Evolutionary conservation across 2,329 filamentous ascomycete genomes (phyloP).

Genomic region (Calonectria pseudoturangicola): DNA sequence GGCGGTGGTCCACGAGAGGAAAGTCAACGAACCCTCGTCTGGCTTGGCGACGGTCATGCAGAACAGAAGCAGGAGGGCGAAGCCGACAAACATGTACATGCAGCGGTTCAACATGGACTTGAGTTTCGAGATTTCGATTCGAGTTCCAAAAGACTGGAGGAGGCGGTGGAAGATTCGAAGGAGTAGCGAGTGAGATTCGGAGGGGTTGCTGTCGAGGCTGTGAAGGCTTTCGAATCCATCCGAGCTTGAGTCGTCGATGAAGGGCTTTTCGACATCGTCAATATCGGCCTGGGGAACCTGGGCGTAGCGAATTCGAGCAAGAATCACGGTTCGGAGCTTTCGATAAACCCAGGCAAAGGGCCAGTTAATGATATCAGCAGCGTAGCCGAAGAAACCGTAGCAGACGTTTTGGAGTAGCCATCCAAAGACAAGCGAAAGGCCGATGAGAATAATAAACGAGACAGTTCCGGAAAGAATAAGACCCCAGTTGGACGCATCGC

Average conservation of each 20-base stretch:
- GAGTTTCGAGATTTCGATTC: not conserved
- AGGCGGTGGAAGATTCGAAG: not conserved
- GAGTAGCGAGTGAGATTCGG: not conserved
- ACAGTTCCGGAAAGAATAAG: constrained; percentile 14
- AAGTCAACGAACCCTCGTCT: constrained; percentile 9
- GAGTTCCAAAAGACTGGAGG: not conserved
- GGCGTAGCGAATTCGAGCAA: constrained; percentile 1
- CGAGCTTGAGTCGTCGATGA: not conserved
- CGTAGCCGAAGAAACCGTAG: constrained; percentile 18
- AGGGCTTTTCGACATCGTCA: constrained; percentile 1
- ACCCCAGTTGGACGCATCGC: constrained; percentile 7
- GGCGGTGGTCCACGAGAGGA: constrained; percentile 12
- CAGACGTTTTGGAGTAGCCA: constrained; percentile 3
- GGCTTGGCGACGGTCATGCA: constrained; percentile 5
- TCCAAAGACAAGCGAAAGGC: not conserved
- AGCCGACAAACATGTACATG: not conserved
- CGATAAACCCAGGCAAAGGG: constrained; percentile 3
- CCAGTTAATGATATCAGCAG: constrained; percentile 9
- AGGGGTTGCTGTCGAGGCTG: not conserved
- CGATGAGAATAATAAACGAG: not conserved
- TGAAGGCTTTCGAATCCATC: not conserved
- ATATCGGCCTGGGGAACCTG: constrained; percentile 1
- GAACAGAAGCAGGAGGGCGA: not conserved
- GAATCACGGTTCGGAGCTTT: not conserved
- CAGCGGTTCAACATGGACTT: not conserved